Percentiles rank a stretch among this genome's conserved stretches.
Conservation (phyloP, 768 basidiomycete species). For the Hebeloma cylindrosporum region DNA sequence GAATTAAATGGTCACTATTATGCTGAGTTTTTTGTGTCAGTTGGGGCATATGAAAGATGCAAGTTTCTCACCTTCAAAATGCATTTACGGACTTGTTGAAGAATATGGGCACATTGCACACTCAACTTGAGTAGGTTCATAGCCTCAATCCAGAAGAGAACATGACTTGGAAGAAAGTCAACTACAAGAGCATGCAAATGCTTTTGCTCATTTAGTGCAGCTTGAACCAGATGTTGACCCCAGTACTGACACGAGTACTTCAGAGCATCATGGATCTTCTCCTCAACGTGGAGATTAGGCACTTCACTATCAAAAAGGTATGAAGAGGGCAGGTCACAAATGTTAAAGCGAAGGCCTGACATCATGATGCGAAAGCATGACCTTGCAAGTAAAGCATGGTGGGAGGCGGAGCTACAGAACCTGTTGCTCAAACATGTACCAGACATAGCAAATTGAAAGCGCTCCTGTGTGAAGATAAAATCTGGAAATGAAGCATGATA, state of each 20-base stretch:
- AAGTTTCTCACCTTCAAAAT: constrained; percentile 7
- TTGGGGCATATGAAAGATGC: background rate
- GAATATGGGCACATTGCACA: constrained; percentile 15
- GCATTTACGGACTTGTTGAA: constrained; percentile 11
- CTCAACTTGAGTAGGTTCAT: constrained; percentile 21
- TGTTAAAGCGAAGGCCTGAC: constrained; percentile 15
- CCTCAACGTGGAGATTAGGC: background rate
- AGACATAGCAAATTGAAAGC: constrained; percentile 7
- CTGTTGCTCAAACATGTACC: too few relatives aligned
- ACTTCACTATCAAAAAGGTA: constrained; percentile 14
- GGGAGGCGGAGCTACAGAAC: constrained; percentile 13
- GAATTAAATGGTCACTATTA: background rate
- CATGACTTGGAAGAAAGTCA: constrained; percentile 14
- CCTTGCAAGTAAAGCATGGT: constrained; percentile 11
- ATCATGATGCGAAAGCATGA: constrained; percentile 21
- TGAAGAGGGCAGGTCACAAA: constrained; percentile 15
- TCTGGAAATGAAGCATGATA: constrained; percentile 13
- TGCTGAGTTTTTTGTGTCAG: constrained; percentile 4
- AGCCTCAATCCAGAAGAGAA: too few relatives aligned
- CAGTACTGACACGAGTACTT: constrained; percentile 9
- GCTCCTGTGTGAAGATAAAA: constrained; percentile 7
- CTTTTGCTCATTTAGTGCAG: background rate
- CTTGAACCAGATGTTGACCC: constrained; percentile 8
- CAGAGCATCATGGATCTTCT: constrained; percentile 9
- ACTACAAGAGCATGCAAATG: constrained; percentile 1